phyloP scores from a whole-genome alignment of 1,284 basidiomycete species.

The Termitomyces sp. region DNA sequence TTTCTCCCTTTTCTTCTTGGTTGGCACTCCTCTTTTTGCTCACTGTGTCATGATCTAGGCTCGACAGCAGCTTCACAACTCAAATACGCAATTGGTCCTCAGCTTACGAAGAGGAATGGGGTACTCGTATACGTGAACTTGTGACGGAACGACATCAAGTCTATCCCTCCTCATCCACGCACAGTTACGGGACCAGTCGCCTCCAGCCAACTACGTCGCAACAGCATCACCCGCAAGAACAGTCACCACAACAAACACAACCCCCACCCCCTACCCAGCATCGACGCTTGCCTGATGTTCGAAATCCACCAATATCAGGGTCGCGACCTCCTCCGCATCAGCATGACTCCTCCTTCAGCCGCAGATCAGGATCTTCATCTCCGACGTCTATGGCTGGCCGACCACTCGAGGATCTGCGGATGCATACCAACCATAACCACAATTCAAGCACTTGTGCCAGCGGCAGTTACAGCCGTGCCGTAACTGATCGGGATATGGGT shows the following conservation, averaged over 20 bases:
- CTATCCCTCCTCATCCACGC: constrained; percentile 25
- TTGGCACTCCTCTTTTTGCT: constrained; percentile 9
- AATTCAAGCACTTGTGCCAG: constrained; percentile 10
- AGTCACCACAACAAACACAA: constrained; percentile 20
- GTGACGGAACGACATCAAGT: constrained; percentile 25
- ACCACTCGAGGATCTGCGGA: constrained; percentile 29
- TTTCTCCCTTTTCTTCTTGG: constrained; percentile 2
- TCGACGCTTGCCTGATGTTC: constrained; percentile 27
- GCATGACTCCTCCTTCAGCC: constrained; percentile 25
- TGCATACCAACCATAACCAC: constrained; percentile 18
- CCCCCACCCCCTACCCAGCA: constrained; percentile 19
- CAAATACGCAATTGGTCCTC: constrained; percentile 50
- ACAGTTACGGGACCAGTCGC: constrained; percentile 22
- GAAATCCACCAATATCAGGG: constrained; percentile 20
- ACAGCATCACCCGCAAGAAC: constrained; percentile 14
- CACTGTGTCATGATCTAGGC: constrained; percentile 23
- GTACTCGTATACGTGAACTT: constrained; percentile 47
- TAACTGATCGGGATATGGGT: constrained; percentile 18
- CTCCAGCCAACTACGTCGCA: constrained; percentile 16
- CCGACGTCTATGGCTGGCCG: constrained; percentile 26
- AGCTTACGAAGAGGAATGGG: constrained; percentile 63
- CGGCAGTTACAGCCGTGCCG: constrained; percentile 17
- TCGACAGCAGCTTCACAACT: constrained; percentile 31
- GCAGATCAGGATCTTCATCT: constrained; percentile 24
- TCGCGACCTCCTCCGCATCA: constrained; percentile 27